A percentile compares a stretch with the other conserved stretches of the same genome.
phyloP scores from a whole-genome alignment of 768 basidiomycete species.

The Aureoboletus auriporus region DNA sequence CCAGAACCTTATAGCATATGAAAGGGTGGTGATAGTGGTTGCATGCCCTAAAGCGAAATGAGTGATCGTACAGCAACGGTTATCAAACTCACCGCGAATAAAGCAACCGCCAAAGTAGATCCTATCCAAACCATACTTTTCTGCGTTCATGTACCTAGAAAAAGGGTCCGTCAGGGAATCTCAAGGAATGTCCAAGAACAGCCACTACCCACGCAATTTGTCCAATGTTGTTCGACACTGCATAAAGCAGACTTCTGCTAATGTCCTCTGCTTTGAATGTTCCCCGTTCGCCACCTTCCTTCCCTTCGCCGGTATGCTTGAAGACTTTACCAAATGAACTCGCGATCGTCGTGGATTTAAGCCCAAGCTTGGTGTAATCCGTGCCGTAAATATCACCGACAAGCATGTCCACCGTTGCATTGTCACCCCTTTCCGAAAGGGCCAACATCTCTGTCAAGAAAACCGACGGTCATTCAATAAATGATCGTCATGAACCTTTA shows the following conservation, averaged over 20 bases:
- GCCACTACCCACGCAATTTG: slow-evolving; percentile 88
- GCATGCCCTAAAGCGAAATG: slow-evolving; percentile 68
- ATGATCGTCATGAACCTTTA: slow-evolving; percentile 11
- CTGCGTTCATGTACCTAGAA: slow-evolving; percentile 89
- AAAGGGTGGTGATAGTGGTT: slow-evolving; percentile 93
- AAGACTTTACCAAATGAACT: slow-evolving; percentile 99
- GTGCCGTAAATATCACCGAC: slow-evolving; percentile 99
- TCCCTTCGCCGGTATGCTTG: slow-evolving; percentile 62
- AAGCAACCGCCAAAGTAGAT: slow-evolving; percentile 99
- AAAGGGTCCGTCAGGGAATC: slow-evolving; percentile 12
- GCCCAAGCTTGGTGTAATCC: slow-evolving; percentile 90
- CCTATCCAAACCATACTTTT: slow-evolving; percentile 93
- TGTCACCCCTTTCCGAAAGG: slow-evolving; percentile 91
- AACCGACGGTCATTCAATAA: slow-evolving; percentile 3
- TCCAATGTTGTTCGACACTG: slow-evolving; percentile 97
- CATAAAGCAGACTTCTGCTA: slow-evolving; percentile 89
- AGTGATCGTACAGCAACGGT: slow-evolving; percentile 1
- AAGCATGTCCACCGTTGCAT: slow-evolving; percentile 94
- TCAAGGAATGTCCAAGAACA: slow-evolving; percentile 3
- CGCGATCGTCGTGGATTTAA: slow-evolving; percentile 97
- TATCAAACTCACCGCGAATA: slow-evolving; percentile 75
- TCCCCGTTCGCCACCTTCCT: slow-evolving; percentile 47
- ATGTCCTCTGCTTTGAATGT: slow-evolving; percentile 90
- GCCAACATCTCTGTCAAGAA: slow-evolving; percentile 82
- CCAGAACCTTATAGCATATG: slow-evolving; percentile 99